Evolutionary conservation across 768 basidiomycete species (phyloP), one percentile per base, ranked within the genome.

Genomic region (Tulasnella sp.): DNA sequence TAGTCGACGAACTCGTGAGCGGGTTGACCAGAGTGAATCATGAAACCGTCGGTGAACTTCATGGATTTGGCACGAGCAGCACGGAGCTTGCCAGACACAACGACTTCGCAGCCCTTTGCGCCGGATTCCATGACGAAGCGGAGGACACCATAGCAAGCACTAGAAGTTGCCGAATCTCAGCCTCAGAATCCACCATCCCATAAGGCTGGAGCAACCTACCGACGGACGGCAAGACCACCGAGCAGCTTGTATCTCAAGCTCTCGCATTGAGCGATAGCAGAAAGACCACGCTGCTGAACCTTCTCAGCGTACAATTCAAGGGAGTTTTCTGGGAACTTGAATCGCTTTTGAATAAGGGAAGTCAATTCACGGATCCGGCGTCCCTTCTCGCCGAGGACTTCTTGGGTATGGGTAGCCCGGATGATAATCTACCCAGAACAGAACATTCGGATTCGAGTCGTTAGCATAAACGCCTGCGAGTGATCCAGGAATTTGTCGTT

Each of bases 11-110:
- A 99, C 83, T 99, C 97, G 74, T 91, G 87, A 70, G 91, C 91
- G 80, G 97, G 97, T 86, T 99, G 97, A 90, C 96, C 96, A 79
- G 97, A 97, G 88, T 95, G 93, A 82, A 95, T 93, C 93, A 95
- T 95, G 91, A 98, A 98, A 75, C 97, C 97, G 82, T 99, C 97
- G 83, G 96, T 98, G 87, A 99, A 99, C 86, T 99, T 99, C 97
- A 99, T 99, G 25, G 95, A 93, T 86, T 99, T 99, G 82, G 97
- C 97, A 89, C 97, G 96, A 79, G 97, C 97, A 79, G 97, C 97
- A 83, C 97, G 95, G 83, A 99, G 94, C 86, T 99, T 99, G 83
- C 97, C 97, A 79, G 97, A 99, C 79, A 99, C 96, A 82, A 99
- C 94, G 79, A 99, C 97, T 85, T 99, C 97, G 83, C 96, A 98